Evolutionary conservation across 2,329 filamentous ascomycete species (phyloP).

Genomic region (Daldinia eschscholtzii): DNA sequence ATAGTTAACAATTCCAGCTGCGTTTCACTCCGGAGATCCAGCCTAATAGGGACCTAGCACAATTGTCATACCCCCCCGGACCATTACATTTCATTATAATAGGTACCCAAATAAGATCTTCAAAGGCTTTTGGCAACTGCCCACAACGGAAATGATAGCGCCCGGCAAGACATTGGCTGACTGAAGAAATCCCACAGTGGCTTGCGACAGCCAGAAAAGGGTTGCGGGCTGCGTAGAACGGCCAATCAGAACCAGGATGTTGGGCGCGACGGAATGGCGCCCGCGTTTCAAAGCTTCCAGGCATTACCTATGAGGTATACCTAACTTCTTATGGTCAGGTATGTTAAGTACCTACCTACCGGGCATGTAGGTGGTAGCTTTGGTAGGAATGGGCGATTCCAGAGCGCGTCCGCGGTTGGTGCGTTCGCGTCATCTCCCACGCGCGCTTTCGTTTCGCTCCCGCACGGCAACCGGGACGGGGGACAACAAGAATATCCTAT

Average conservation of each 20-base stretch:
- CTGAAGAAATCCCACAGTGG: slow-evolving; percentile 41
- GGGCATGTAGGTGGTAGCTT: too few species aligned
- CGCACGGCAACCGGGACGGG: slow-evolving; percentile 19
- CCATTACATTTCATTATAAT: neutral
- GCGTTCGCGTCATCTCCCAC: slow-evolving; percentile 32
- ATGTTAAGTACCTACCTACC: too few species aligned
- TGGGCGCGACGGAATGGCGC: slow-evolving; percentile 29
- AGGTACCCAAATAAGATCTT: slow-evolving; percentile 24
- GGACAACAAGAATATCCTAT: slow-evolving; percentile 36
- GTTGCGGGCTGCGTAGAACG: slow-evolving; percentile 23
- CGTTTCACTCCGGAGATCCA: slow-evolving; percentile 30
- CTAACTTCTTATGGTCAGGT: too few species aligned
- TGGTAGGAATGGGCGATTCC: slow-evolving; percentile 7
- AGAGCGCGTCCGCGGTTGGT: slow-evolving; percentile 34
- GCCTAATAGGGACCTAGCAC: slow-evolving; percentile 31
- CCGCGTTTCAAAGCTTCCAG: slow-evolving; percentile 32
- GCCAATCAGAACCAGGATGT: slow-evolving; percentile 30
- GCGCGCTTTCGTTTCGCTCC: slow-evolving; percentile 28
- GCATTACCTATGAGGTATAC: neutral
- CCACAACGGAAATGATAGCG: slow-evolving; percentile 38
- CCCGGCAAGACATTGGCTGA: slow-evolving; percentile 30
- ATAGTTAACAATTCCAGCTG: slow-evolving; percentile 30
- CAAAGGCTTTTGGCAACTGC: slow-evolving; percentile 24
- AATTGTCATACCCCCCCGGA: slow-evolving; percentile 18
- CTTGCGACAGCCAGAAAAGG: slow-evolving; percentile 18